These are phyloP conservation scores for Candida schatavii DNA, from an alignment of 805 yeast species.

Conservation along the genomic window DNA sequence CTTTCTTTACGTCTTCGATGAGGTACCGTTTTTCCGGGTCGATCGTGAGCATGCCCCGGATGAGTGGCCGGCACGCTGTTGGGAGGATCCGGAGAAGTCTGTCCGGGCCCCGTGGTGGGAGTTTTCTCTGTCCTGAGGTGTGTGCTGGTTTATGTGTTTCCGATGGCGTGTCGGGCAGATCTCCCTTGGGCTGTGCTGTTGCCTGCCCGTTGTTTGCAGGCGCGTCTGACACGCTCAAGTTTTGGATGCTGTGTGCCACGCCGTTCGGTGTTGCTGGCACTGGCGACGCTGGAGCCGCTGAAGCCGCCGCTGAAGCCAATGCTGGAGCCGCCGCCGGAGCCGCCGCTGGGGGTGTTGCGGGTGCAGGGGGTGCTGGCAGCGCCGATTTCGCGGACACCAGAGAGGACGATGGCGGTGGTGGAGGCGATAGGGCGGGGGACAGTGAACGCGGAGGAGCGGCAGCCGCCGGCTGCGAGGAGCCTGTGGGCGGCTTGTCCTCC, in stretches of 20 bases:
- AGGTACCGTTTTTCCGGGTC: constrained; percentile 57
- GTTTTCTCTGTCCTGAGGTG: constrained; percentile 19
- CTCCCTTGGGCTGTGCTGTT: neutral
- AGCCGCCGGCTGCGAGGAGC: neutral
- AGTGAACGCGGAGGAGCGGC: neutral
- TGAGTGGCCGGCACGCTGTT: constrained; percentile 54
- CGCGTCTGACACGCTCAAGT: neutral
- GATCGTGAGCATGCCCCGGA: constrained; percentile 63
- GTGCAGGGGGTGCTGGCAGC: neutral
- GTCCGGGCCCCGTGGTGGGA: constrained; percentile 55
- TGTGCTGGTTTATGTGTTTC: no score
- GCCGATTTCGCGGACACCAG: neutral
- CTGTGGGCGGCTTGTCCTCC: constrained; percentile 7
- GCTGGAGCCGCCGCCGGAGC: neutral
- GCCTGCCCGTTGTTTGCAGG: neutral
- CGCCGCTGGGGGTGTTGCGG: neutral
- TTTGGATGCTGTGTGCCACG: neutral
- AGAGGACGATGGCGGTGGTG: neutral
- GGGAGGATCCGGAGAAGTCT: constrained; percentile 73
- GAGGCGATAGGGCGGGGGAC: neutral
- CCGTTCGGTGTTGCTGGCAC: neutral
- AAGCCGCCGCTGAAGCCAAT: neutral
- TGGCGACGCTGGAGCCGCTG: neutral
- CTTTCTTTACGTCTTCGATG: constrained; percentile 53
- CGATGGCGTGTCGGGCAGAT: neutral